Conservation (phyloP, 805 yeast genomes). For the Cyberlindnera euphorbiiphila region DNA sequence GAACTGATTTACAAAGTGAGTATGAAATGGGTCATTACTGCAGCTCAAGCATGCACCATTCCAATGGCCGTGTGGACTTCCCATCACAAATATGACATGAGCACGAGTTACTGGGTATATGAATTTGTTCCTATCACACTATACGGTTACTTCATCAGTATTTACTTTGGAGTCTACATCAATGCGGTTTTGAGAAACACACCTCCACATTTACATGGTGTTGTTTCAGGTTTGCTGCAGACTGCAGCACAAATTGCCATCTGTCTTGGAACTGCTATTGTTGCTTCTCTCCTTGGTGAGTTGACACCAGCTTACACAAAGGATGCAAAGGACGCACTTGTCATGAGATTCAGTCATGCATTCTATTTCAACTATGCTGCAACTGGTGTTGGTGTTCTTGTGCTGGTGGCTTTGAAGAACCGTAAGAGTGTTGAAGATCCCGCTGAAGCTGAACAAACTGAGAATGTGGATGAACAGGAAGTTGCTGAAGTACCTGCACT, state of each 20-base stretch:
- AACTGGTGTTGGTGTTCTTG: slow-evolving; percentile 3
- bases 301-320: slow-evolving; percentile 2
- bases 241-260: slow-evolving; percentile 34
- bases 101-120: slow-evolving; percentile 27
- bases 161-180: slow-evolving; percentile 33
- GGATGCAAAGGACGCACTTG: slow-evolving; percentile 4
- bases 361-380: slow-evolving; percentile 10
- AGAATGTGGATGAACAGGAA: no score
- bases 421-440: slow-evolving; percentile 10
- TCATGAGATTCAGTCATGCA: slow-evolving; percentile 5
- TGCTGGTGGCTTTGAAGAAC: slow-evolving; percentile 8
- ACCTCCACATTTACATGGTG: slow-evolving; percentile 38
- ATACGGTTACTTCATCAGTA: slow-evolving; percentile 28
- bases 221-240: slow-evolving; percentile 34
- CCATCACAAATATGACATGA: not conserved
- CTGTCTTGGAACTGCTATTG: slow-evolving; percentile 28
- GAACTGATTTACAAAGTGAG: slow-evolving; percentile 23
- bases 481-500: no score
- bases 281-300: slow-evolving; percentile 29
- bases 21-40: slow-evolving; percentile 18
- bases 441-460: not conserved
- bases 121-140: slow-evolving; percentile 26
- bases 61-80: slow-evolving; percentile 23
- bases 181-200: slow-evolving; percentile 31
- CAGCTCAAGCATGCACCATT: slow-evolving; percentile 16